phyloP scores from a whole-genome alignment of 352 stramenopile genomes.

The Pythium angustatum region DNA sequence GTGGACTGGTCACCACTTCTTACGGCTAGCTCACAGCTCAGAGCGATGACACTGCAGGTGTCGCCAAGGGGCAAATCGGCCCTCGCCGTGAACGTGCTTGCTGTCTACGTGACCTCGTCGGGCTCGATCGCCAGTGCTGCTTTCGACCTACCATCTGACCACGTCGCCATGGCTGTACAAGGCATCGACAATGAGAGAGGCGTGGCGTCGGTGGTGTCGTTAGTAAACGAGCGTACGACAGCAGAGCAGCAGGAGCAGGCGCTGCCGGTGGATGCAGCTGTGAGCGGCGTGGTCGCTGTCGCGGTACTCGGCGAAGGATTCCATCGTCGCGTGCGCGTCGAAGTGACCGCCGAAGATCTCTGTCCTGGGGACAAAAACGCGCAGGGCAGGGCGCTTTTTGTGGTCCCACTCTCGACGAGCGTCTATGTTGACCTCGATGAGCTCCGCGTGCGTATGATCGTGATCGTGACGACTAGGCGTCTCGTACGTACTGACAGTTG shows the following conservation, averaged over 20 bases:
- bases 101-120: neutral
- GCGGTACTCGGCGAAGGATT: constrained; percentile 26
- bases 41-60: neutral
- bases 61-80: neutral
- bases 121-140: constrained; percentile 1
- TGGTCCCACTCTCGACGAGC: constrained; percentile 28
- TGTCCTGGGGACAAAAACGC: neutral
- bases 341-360: neutral
- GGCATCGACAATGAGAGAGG: neutral
- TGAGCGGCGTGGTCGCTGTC: constrained; percentile 1
- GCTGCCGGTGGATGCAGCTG: neutral
- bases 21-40: neutral
- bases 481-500: neutral
- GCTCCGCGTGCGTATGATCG: constrained; percentile 34
- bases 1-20: neutral
- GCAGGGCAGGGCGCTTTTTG: constrained; percentile 5
- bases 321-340: constrained; percentile 19
- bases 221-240: neutral
- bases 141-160: neutral
- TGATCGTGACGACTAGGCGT: neutral
- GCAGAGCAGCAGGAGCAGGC: neutral
- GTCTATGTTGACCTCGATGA: constrained; percentile 45
- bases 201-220: neutral
- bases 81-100: neutral
- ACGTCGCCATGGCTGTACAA: neutral